phyloP scores from a whole-genome alignment of 768 basidiomycete species.

The Tulasnella calospora region DNA sequence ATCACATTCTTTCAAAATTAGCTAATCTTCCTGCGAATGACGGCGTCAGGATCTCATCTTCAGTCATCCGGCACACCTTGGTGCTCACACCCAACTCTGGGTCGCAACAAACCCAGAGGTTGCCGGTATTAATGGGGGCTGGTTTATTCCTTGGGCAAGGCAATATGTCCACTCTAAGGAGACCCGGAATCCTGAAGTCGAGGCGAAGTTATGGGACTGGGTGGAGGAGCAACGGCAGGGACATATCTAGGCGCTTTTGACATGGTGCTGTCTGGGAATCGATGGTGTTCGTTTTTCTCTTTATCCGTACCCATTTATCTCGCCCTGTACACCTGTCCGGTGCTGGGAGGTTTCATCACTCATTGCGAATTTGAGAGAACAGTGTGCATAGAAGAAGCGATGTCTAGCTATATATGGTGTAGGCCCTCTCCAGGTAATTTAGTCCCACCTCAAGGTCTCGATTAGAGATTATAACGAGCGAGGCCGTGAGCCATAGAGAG shows the following conservation, averaged over 20 bases:
- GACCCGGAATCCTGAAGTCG: conserved; percentile 28
- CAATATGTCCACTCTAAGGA: conserved; percentile 30
- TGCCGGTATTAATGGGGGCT: not conserved
- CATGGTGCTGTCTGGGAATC: not conserved
- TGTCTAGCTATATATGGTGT: too few species aligned
- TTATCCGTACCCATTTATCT: not conserved
- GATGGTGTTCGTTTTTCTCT: not conserved
- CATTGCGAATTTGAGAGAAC: too few species aligned
- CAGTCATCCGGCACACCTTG: conserved; percentile 4
- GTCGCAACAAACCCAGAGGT: conserved; percentile 9
- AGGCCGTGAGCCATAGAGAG: too few species aligned
- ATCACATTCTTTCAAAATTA: too few species aligned
- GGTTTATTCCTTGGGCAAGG: conserved; percentile 25
- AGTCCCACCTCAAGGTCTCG: too few species aligned
- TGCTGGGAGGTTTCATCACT: too few species aligned
- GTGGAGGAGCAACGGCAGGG: conserved; percentile 32
- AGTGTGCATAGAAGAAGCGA: too few species aligned
- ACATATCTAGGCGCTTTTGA: not conserved
- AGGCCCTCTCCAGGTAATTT: too few species aligned
- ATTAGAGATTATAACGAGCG: too few species aligned
- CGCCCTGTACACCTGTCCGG: too few species aligned
- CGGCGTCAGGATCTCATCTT: not conserved
- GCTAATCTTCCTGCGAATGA: too few species aligned
- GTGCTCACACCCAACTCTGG: conserved; percentile 21
- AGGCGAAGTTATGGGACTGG: conserved; percentile 17